These are phyloP conservation scores for Fraxinus ornus DNA, from an alignment of 305 asterid genomes.

Conservation along the genomic window DNA sequence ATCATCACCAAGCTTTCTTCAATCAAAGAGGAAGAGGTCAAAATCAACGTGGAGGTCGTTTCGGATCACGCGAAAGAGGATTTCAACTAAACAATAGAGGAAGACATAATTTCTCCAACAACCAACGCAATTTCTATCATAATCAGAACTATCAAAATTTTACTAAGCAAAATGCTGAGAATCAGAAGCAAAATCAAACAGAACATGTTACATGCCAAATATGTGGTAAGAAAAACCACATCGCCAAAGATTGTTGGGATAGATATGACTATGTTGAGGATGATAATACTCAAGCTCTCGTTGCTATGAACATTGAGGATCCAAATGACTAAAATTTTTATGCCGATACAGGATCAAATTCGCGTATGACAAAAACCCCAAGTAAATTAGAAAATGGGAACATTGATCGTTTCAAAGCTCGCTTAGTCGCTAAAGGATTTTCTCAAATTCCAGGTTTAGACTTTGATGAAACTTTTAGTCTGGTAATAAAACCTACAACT, in stretches of 20 bases:
- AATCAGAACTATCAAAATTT: not conserved
- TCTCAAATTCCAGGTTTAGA: too few relatives aligned
- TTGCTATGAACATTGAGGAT: not conserved
- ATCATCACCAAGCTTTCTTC: not conserved
- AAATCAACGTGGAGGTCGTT: not conserved
- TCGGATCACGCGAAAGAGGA: not conserved
- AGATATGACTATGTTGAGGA: not conserved
- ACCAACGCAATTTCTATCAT: too few relatives aligned
- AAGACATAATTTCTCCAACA: too few relatives aligned
- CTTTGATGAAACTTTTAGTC: too few relatives aligned
- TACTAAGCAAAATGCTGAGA: not conserved
- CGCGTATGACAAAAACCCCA: too few relatives aligned
- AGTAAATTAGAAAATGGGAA: not conserved
- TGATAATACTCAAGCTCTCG: not conserved
- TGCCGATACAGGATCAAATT: too few relatives aligned
- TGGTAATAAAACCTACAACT: too few relatives aligned
- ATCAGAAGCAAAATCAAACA: not conserved
- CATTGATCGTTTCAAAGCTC: too few relatives aligned
- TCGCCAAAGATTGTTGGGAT: not conserved
- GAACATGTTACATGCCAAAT: not conserved
- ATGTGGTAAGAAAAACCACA: too few relatives aligned
- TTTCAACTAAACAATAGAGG: not conserved
- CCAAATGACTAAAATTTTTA: not conserved
- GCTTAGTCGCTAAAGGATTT: too few relatives aligned
- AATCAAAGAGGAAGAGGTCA: not conserved